These are phyloP conservation scores for Verticillium alfalfae DNA, from an alignment of 2,329 filamentous ascomycete species.

Conservation along the genomic window DNA sequence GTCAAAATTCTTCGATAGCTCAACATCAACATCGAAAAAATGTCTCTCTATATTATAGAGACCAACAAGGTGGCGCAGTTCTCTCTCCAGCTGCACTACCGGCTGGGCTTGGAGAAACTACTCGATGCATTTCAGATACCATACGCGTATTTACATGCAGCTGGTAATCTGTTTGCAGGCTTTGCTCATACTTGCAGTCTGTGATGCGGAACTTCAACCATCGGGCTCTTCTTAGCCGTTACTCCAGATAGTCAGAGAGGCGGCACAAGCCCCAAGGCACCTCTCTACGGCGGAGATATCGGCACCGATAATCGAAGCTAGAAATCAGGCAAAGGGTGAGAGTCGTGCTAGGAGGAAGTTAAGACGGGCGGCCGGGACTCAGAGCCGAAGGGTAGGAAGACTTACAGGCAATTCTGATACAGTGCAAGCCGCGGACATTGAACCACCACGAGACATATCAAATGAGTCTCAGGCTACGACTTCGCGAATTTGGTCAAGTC, in stretches of 20 bases:
- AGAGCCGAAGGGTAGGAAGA: too few species aligned
- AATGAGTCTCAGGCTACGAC: too few species aligned
- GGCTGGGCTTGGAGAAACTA: constrained; percentile 14
- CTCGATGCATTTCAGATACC: constrained; percentile 13
- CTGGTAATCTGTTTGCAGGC: constrained; percentile 18
- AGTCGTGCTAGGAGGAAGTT: too few species aligned
- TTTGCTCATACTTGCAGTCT: constrained; percentile 8
- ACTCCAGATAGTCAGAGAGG: not conserved
- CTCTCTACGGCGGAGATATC: not conserved
- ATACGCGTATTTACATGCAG: constrained; percentile 13
- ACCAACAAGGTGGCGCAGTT: constrained; percentile 17
- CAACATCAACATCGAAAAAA: not conserved
- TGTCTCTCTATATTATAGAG: constrained; percentile 15
- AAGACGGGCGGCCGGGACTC: too few species aligned
- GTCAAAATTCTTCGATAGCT: constrained; percentile 7
- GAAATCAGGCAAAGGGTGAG: too few species aligned
- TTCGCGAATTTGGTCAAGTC: too few species aligned
- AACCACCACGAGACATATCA: too few species aligned
- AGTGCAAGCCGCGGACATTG: too few species aligned
- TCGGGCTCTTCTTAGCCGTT: not conserved
- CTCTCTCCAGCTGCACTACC: constrained; percentile 15
- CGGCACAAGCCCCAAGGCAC: not conserved
- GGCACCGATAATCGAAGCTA: too few species aligned
- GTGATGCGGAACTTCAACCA: constrained; percentile 4
- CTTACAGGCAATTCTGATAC: too few species aligned